Conservation (phyloP, 2,329 filamentous ascomycete species). For the Meredithiella fracta region DNA sequence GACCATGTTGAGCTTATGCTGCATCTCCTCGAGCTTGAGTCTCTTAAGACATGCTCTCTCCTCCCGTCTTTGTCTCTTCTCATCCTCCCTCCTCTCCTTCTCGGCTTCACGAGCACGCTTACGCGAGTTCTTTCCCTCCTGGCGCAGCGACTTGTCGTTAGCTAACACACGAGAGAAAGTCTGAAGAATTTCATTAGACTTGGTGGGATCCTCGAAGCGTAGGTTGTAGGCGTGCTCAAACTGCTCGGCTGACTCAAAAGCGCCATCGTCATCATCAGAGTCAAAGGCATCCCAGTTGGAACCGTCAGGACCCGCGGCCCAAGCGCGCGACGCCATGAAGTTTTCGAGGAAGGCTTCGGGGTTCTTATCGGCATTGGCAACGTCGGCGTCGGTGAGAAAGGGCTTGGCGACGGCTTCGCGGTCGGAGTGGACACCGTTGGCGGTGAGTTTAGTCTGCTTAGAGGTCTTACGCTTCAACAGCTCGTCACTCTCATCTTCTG, state of each 20-base stretch:
- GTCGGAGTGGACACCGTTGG: constrained; percentile 37
- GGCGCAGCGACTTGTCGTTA: constrained; percentile 65
- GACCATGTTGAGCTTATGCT: constrained; percentile 73
- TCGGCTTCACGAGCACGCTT: constrained; percentile 67
- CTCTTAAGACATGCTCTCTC: constrained; percentile 74
- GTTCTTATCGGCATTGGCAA: constrained; percentile 67
- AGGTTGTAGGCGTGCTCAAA: constrained; percentile 92
- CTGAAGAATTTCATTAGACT: constrained; percentile 72
- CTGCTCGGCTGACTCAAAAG: constrained; percentile 58
- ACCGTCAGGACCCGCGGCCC: constrained; percentile 50
- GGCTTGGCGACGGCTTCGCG: constrained; percentile 31
- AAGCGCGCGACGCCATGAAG: constrained; percentile 82
- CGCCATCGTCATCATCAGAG: constrained; percentile 78
- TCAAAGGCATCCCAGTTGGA: constrained; percentile 67
- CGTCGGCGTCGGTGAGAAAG: constrained; percentile 41
- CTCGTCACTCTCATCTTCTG: constrained; percentile 29
- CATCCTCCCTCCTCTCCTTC: constrained; percentile 58
- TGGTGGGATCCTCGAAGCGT: constrained; percentile 81
- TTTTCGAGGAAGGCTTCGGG: constrained; percentile 89
- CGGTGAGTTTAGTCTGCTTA: constrained; percentile 8
- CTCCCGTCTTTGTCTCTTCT: constrained; percentile 57
- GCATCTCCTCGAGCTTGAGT: constrained; percentile 79
- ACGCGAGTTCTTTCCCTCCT: constrained; percentile 62
- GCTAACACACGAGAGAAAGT: constrained; percentile 81
- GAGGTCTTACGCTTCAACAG: constrained; percentile 16